A percentile compares a stretch with the other conserved stretches of the same genome.
phyloP scores from a whole-genome alignment of 805 yeast genomes.

The Metschnikowia koreensis region DNA sequence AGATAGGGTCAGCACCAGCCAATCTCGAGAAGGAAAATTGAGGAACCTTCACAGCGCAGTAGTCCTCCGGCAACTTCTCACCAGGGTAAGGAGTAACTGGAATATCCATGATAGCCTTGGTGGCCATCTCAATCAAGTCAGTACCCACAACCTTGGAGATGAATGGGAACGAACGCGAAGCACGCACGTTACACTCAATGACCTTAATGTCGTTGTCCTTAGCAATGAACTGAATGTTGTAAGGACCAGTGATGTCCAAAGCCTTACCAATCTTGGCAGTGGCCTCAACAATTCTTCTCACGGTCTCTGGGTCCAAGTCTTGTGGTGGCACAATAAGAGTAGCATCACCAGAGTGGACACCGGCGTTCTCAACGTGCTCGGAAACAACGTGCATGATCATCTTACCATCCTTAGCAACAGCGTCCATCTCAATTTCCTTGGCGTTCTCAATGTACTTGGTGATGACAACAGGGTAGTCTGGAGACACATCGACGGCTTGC shows the following conservation, averaged over 20 bases:
- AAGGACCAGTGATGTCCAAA: constrained; percentile 94
- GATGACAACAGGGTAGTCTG: constrained; percentile 96
- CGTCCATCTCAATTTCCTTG: constrained; percentile 98
- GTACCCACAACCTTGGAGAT: constrained; percentile 96
- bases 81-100: constrained; percentile 90
- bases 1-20: constrained; percentile 96
- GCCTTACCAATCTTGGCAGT: constrained; percentile 96
- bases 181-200: constrained; percentile 97
- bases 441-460: constrained; percentile 96
- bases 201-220: constrained; percentile 95
- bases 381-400: constrained; percentile 96
- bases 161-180: constrained; percentile 99
- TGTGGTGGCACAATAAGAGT: constrained; percentile 96
- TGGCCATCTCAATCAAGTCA: constrained; percentile 95
- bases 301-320: constrained; percentile 89
- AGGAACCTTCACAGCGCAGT: constrained; percentile 95
- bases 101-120: constrained; percentile 87
- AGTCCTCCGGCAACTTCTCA: constrained; percentile 84
- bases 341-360: constrained; percentile 99
- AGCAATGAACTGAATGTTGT: constrained; percentile 94
- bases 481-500: constrained; percentile 96
- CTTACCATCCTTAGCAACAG: constrained; percentile 93
- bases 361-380: constrained; percentile 98
- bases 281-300: constrained; percentile 85
- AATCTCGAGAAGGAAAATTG: constrained; percentile 96